Base-by-base conservation (phyloP, 495 filamentous ascomycete species). In the Staphylotrichum longicolle region DNA sequence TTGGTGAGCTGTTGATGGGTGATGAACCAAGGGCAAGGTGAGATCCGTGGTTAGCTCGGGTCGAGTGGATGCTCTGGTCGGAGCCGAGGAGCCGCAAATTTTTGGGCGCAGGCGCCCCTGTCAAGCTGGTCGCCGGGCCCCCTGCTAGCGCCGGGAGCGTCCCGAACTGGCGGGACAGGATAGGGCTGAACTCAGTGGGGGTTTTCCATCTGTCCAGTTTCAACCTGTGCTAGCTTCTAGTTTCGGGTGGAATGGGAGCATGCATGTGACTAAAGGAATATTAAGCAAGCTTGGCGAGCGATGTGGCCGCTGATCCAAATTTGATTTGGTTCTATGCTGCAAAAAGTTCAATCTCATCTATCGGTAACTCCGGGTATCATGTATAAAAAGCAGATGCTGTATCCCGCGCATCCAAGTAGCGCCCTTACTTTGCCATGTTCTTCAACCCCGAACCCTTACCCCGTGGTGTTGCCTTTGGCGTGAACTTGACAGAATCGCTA, bases 401-500 rank as follows among this genome's bases (percentile, higher is more conserved):
- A 27, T 47, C 46, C 35, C 15, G 32, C 30, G 50, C 7, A 35
- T 35, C 7, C 11, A 54, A 48, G 20, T 27, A 27, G 20, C 20
- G 2, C 44, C 49, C 33, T 58, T 54, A 66, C 49, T 64, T 70
- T 3, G 40, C 40, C 55, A 64, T 30, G 51, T 68, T 72, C 48
- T 60, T 65, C 40, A 72, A 54, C 4, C 68, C 64, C 4, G 68
- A 72, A 2, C 35, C 32, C 42, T 55, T 70, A n/a, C 39, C 63
- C 41, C 56, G 54, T 3, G 66, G 73, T 54, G 68, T 77, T 30
- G 63, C 71, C 48, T 66, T 74, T 35, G 71, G 68, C 4, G 75
- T 73, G 5, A 70, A 74, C 46, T 48, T 62, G 33, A 63, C 52
- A 39, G 58, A 50, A 39, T 72, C 74, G 40, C 75, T 78, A 70